Base-by-base conservation (phyloP, 2,329 filamentous ascomycete genomes). In the Talaromyces sp. region DNA sequence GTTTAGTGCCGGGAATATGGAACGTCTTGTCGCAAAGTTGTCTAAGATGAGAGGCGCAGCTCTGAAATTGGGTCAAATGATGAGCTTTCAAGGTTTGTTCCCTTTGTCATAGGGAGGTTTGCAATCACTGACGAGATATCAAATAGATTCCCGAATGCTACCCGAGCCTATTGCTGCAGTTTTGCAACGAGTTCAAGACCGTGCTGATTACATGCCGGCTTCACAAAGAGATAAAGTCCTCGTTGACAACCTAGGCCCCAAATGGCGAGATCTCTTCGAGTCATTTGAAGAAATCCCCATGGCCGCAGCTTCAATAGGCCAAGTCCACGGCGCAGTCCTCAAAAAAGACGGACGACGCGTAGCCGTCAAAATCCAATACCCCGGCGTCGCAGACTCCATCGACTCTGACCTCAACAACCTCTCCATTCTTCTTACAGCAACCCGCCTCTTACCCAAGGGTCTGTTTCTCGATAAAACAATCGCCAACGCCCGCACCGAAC, bases 391-490 rank as follows among this genome's bases (percentile, higher is more conserved):
- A 19, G 89, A 92, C 76, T 98, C 93, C 3, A 99, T 99, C 76
- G 93, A 97, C 77, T 97, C 94, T 0, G 95, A 99, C 73, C 85
- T 99, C 1, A 96, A 92, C 78, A 99, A 99, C 73, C 85, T 99
- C 36, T 92, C 91, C 8, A 86, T 99, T 65, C 88, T 99, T 1
- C 86, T 99, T 13, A 95, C 92, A 5, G 95, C 95, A 29, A 96
- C 93, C 5, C 89, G 91, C 65, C 86, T 99, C 29, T 84, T 99
- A 0, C 96, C 95, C 0, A 93, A 91, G 74, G 95, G 95, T 0
- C 83, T 99, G 0, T 99, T 95, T 74, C 88, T 99, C 7, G 91
- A 99, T 80, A 97, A 96, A 78, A 99, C 95, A 0, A 98, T 99
- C 70, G 93, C 91, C 70, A 99, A 99, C 74, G 94, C 95, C 3